phyloP scores from a whole-genome alignment of 176 grass and related monocot genomes.

The Alloteropsis semialata region DNA sequence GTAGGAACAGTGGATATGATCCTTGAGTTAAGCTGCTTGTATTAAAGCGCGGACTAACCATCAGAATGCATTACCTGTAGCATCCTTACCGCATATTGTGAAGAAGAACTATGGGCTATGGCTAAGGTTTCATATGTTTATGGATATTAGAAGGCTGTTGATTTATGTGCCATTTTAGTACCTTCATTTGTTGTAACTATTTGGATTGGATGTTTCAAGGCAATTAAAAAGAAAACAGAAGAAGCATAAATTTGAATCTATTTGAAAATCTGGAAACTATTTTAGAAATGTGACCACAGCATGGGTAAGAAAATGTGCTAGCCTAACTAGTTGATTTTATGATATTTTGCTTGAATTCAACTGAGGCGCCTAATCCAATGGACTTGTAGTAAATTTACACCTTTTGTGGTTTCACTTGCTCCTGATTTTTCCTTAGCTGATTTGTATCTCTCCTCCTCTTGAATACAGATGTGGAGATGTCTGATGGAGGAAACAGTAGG shows the following conservation, averaged over 20 bases:
- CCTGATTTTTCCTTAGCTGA: not conserved
- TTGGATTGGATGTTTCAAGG: not conserved
- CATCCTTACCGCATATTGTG: too few species aligned
- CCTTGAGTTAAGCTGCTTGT: not conserved
- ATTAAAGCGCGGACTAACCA: too few species aligned
- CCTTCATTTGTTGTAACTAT: not conserved
- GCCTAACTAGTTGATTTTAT: not conserved
- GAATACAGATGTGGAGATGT: conserved; percentile 53
- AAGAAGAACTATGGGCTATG: not conserved
- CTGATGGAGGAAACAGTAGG: conserved; percentile 50
- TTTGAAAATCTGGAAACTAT: not conserved
- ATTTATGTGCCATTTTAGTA: not conserved
- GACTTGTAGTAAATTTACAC: not conserved
- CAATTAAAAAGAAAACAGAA: not conserved
- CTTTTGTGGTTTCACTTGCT: not conserved
- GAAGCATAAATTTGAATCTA: not conserved
- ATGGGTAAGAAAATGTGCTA: not conserved
- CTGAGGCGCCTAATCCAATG: not conserved
- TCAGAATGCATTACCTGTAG: too few species aligned
- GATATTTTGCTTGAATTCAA: not conserved
- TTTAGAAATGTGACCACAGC: not conserved
- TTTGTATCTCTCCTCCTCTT: not conserved
- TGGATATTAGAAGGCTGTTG: not conserved
- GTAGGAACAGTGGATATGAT: not conserved
- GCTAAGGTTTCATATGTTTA: not conserved